Base-by-base conservation (phyloP, 441 rosid genomes). In the Erodium texanum region DNA sequence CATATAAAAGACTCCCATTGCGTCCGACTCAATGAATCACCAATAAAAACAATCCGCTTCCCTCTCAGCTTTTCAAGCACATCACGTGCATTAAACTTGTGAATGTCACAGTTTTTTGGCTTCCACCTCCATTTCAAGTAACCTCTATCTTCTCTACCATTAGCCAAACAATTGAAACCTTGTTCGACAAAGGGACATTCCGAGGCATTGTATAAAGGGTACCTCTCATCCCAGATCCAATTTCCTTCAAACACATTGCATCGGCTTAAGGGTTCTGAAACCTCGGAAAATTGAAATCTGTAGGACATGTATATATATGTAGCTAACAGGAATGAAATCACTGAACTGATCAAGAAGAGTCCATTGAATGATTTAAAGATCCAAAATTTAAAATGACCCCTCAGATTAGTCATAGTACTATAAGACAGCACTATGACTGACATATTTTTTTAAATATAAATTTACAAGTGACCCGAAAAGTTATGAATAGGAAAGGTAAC, bases 1-100 rank as follows among this genome's bases (percentile, higher is more conserved):
- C 95, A 88, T 68, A 86, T 80, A 76, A 82, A 71, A 22, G 91
- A 86, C 72, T 86, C 87, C 91, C 91, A 87, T 68, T 85, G 92
- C 5, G 89, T 86, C 76, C 91, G 75, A 72, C 91, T 81, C 82
- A 88, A 70, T 2, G 95, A 88, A 77, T 88, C 91, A 0, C 95
- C 89, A 5, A 83, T 86, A 74, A 88, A 88, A 71, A 84, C 87
- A 68, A 88, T 64, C 24, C 92, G 80, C 62, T 88, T 85, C 67
- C 92, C 88, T 0, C 85, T 82, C 48, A 86, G 83, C 67, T 78
- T 77, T 67, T 82, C 75, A 22, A 88, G 88, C 65, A 80, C 70
- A 65, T 59, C 68, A n/a, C 20, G 79, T 12, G 68, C 84, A 68
- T 81, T 58, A 74, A 86, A 85, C 72, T 77, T 80, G 0, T 87